Conservation (phyloP, 2,329 filamentous ascomycete species). For the Ampelomyces quisqualis region DNA sequence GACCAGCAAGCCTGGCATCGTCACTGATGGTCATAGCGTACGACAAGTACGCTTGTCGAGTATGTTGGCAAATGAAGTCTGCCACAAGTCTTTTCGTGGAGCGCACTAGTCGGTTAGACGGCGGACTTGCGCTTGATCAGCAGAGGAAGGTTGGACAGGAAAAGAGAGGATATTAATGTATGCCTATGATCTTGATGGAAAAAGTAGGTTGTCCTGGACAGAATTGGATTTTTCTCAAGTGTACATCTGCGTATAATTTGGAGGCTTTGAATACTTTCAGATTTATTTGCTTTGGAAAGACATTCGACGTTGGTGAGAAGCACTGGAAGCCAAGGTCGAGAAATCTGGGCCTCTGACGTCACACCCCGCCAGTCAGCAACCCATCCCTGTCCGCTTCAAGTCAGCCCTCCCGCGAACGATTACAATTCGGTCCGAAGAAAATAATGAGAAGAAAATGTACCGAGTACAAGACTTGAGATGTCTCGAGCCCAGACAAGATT, state of each 20-base stretch:
- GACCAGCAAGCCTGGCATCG: not conserved
- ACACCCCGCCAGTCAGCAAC: not conserved
- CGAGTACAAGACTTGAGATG: too few species aligned
- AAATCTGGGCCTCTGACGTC: not conserved
- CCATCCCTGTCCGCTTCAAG: not conserved
- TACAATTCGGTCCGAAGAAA: not conserved
- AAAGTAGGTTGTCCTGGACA: not conserved
- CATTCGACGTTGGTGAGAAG: not conserved
- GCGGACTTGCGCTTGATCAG: not conserved
- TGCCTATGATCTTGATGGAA: not conserved
- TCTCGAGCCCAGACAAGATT: not conserved
- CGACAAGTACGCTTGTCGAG: conserved; percentile 1
- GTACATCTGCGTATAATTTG: too few species aligned
- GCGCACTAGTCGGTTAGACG: not conserved
- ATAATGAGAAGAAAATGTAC: not conserved
- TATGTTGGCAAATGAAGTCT: not conserved
- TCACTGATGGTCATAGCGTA: conserved; percentile 7
- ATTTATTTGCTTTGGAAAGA: too few species aligned
- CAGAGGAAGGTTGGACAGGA: not conserved
- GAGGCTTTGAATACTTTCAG: too few species aligned
- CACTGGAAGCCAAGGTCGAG: too few species aligned
- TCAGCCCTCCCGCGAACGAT: too few species aligned
- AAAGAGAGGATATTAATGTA: not conserved
- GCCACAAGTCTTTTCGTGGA: not conserved
- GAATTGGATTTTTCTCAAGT: not conserved